Base-by-base conservation (phyloP, 1,284 basidiomycete species). In the Coniferiporia weirii region DNA sequence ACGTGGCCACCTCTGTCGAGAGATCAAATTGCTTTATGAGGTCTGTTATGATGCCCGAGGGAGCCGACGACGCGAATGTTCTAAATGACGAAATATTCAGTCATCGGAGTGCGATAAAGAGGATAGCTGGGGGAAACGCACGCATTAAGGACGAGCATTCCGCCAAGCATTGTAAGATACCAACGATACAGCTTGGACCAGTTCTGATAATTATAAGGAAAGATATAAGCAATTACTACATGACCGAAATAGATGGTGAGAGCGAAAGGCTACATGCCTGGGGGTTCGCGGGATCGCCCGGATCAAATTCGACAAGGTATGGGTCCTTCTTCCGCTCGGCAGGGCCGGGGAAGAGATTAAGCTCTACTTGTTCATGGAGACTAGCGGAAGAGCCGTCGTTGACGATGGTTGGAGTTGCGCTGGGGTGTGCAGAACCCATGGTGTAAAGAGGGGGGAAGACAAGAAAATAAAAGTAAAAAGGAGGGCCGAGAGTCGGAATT, bases 121-220 rank as follows among this genome's bases (percentile, higher is more conserved):
- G 40, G 13, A 5, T 7, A 40, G 38, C 38, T 2, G 15, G 8
- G 3, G 38, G 15, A 40, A 40, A 73, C 79, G 47, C 62, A 81
- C 79, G 85, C 85, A 68, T 87, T 87, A 61, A 91, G 73, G 15
- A 90, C 82, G 47, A 91, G 77, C 0, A 87, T 49, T 50, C 85
- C 83, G 1, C 76, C 79, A 2, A 84, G 65, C 34, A 73, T 64
- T 2, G 89, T 91, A 22, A 91, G 71, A 64, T 80, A 85, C 84
- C 86, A 88, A 64, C 84, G 73, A 63, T 79, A 82, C 7, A 63
- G 17, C 1, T 71, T 64, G 12, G 76, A 73, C 87, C 86, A 89
- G 63, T 82, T 87, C 77, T 86, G 8, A 70, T 3, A 56, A 13
- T 20, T n/a, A 44, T 17, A 46, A 38, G 40, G 12, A 5, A 38